Base-by-base conservation (phyloP, 805 yeast species). In the Metschnikowia borealis region DNA sequence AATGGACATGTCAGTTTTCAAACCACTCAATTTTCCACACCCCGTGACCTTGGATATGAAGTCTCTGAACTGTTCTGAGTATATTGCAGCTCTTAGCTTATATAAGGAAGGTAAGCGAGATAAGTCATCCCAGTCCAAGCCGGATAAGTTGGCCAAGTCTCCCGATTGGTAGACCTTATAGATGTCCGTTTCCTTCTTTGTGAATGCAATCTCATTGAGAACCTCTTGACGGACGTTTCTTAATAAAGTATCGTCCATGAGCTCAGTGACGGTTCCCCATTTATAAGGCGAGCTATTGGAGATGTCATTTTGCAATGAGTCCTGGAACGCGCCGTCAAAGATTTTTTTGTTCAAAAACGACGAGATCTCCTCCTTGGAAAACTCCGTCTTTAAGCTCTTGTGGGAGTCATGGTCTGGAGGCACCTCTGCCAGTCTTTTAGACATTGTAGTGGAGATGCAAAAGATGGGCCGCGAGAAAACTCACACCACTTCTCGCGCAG, bases 171-270 rank as follows among this genome's bases (percentile, higher is more conserved):
- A 83, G 31, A 92, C 96, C 66, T 89, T 91, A 69, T 94, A 94
- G 55, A 94, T 94, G 64, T 94, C 99, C 0, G 99, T 94, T 67
- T 95, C 99, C 67, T 95, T 94, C 59, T 84, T 82, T 8, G 98
- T 90, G 74, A 95, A 94, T 40, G 88, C 94, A 54, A 94, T 85
- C 61, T 90, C 86, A 2, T 76, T 70, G 56, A 88, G 78, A 23
- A 95, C 90, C 66, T 94, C 99, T 50, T 81, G 80, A 45, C 98
- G 79, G 1, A 95, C 98, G 31, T 79, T 77, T 54, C 94, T 73
- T 48, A 94, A 70, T 36, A 95, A 69, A 1, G 82, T 80, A 56
- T 92, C 96, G 63, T 91, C 81, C 38, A 94, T 76, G 43, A 94
- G 71, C 33, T 83, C 78, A 20, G 73, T 75, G 44, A 94, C 85